These are phyloP conservation scores for Hymenoscyphus repandus DNA, from an alignment of 2,329 filamentous ascomycete species.

Conservation along the genomic window DNA sequence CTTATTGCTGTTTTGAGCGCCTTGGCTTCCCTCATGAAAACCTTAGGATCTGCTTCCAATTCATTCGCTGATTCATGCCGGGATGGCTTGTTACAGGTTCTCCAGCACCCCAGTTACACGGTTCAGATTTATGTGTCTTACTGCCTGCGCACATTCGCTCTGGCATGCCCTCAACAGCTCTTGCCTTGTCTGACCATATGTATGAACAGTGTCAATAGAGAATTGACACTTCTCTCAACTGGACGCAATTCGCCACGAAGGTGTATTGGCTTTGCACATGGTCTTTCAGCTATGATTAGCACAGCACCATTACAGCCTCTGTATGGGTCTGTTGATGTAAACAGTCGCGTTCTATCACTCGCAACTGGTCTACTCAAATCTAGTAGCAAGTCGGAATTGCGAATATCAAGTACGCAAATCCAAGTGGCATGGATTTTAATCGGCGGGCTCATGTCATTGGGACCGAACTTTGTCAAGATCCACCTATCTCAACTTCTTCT, in stretches of 20 bases:
- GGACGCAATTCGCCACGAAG: slow-evolving; percentile 74
- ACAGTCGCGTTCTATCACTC: slow-evolving; percentile 84
- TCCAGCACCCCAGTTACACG: slow-evolving; percentile 93
- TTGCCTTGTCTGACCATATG: slow-evolving; percentile 88
- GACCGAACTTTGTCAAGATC: slow-evolving; percentile 98
- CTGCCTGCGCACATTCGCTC: slow-evolving; percentile 79
- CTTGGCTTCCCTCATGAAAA: slow-evolving; percentile 70
- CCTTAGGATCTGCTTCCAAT: slow-evolving; percentile 76
- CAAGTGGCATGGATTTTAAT: slow-evolving; percentile 98
- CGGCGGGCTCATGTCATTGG: slow-evolving; percentile 91
- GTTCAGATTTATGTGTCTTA: slow-evolving; percentile 87
- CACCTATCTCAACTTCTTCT: slow-evolving; percentile 90
- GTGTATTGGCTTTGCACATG: slow-evolving; percentile 88
- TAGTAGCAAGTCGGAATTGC: slow-evolving; percentile 83
- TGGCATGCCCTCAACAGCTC: slow-evolving; percentile 88
- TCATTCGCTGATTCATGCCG: slow-evolving; percentile 76
- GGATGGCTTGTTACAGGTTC: slow-evolving; percentile 80
- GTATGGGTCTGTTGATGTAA: slow-evolving; percentile 93
- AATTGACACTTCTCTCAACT: slow-evolving; percentile 71
- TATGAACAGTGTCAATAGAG: slow-evolving; percentile 89
- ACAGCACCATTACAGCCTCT: slow-evolving; percentile 83
- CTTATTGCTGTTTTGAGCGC: slow-evolving; percentile 75
- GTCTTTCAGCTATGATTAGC: slow-evolving; percentile 83
- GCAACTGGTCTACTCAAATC: slow-evolving; percentile 89
- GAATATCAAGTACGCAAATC: slow-evolving; percentile 88